These are phyloP conservation scores for Lasiodiplodia gonubiensis DNA, from an alignment of 2,329 filamentous ascomycete genomes.

Conservation along the genomic window DNA sequence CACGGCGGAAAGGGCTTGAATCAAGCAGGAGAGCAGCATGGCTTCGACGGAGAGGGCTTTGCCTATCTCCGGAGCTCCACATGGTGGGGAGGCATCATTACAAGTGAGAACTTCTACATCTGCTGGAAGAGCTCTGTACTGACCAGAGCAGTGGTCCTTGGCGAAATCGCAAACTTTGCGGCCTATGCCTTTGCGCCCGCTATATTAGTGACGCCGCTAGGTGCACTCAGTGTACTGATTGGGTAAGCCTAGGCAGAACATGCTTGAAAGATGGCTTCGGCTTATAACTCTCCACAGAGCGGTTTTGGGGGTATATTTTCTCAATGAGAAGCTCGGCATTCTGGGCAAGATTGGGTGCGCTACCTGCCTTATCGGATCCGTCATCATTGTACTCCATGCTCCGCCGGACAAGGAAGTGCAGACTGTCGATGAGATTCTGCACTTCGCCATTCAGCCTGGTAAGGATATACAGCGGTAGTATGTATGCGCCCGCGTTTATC, in stretches of 20 bases:
- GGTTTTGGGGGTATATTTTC: conserved; percentile 91
- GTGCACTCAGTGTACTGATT: conserved; percentile 92
- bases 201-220: conserved; percentile 95
- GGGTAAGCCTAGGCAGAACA: conserved; percentile 55
- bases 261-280: neutral
- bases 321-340: conserved; percentile 87
- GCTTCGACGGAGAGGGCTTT: conserved; percentile 96
- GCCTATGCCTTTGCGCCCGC: conserved; percentile 98
- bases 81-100: conserved; percentile 95
- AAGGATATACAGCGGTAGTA: conserved; percentile 33
- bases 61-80: conserved; percentile 92
- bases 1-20: conserved; percentile 71
- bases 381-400: conserved; percentile 96
- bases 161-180: conserved; percentile 96
- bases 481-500: neutral
- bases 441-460: conserved; percentile 92
- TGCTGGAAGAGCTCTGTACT: conserved; percentile 29
- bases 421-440: conserved; percentile 88
- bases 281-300: conserved; percentile 30
- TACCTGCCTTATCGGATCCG: conserved; percentile 92
- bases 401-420: conserved; percentile 90
- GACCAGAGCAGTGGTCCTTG: conserved; percentile 73
- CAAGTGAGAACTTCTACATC: conserved; percentile 64
- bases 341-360: conserved; percentile 94
- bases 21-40: conserved; percentile 87